Base-by-base conservation (phyloP, 2,329 filamentous ascomycete species). In the Pseudophaeomoniella oleicola region DNA sequence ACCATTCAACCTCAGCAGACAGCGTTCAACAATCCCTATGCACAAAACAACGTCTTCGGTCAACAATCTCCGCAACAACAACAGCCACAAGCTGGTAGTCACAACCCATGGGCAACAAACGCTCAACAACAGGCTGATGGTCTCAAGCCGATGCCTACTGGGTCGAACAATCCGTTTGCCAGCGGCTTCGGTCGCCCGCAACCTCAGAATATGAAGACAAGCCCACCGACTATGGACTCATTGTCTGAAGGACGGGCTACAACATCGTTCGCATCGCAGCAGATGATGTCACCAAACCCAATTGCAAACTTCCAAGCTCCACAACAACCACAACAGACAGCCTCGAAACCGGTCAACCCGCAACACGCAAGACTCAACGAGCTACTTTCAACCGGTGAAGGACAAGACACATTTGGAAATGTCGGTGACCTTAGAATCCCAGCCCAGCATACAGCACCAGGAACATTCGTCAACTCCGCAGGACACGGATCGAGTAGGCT, bases 161-260 rank as follows among this genome's bases (percentile, higher is more conserved):
- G 90, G 34, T 96, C 90, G 12, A 98, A 98, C 66, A 98, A 98
- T 55, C 90, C 90, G 2, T 98, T 98, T 53, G 88, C 90, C 16
- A 46, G 47, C 34, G 45, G 37, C 32, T 75, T 81, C 51, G 59
- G 59, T 40, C 65, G 70, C 39, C 62, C 71, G 46, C 62, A 78
- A 66, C 51, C 74, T 63, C 53, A 77, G 63, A 54, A 69, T 64
- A 69, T 69, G 32, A 55, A 64, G 14, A 66, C 69, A 17, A 66
- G 72, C 5, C 74, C 81, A 41, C 78, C 84, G 10, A 76, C 78
- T 2, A 70, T 96, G 35, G 75, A 75, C 47, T 75, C 78, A 3
- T 66, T 94, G 12, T 78, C 79, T 17, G 87, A 94, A 58, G 85
- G 94, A 54, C 83, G 87, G 63, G 80, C 81, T 0, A 72, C 87